Evolutionary conservation across 192 early-diverging fungal species (phyloP), one percentile per base, ranked within the genome.

Genomic region (Mortierella claussenii): DNA sequence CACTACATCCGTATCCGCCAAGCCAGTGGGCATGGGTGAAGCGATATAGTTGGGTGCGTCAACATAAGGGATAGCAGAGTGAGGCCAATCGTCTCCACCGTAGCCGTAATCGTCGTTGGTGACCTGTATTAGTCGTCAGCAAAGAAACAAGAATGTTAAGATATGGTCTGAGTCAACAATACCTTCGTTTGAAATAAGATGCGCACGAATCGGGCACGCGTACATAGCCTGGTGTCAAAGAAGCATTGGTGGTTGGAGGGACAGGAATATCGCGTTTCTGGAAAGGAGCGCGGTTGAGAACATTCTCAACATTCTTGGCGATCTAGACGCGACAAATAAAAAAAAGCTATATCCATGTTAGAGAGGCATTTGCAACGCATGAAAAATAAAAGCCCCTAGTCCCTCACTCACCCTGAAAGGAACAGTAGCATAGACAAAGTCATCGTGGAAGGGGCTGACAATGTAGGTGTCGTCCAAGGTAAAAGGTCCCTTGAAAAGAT

Each of bases 51-150:
- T 67, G 46, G 83, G 79, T 24, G 68, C 31, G 7, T 24, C 0
- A 36, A 84, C 40, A 33, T 78, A 78, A 45, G 84, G 79, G 32
- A 79, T 65, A 3, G 78, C 6, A 24, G 59, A 78, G 56, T 85
- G 83, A 24, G 66, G 42, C 46, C 79, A 84, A 59, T 87, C 86
- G 47, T 87, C 86, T 27, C 84, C 84, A 32, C 81, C 74, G 31
- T 65, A 80, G 7, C 81, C 78, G 46, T 82, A 67, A 36, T 85
- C 83, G 40, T 85, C 86, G 45, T 69, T 80, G 55, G 86, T 87
- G 10, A n/a, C n/a, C n/a, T n/a, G n/a, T n/a, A n/a, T n/a, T n/a
- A n/a, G n/a, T n/a, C n/a, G n/a, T n/a, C n/a, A n/a, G n/a, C n/a
- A n/a, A n/a, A n/a, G n/a, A n/a, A n/a, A n/a, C n/a, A n/a, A n/a